Percentiles rank a stretch among this genome's conserved stretches.
Evolutionary conservation across 768 basidiomycete genomes (phyloP).

Genomic region (Mycena vitilis): DNA sequence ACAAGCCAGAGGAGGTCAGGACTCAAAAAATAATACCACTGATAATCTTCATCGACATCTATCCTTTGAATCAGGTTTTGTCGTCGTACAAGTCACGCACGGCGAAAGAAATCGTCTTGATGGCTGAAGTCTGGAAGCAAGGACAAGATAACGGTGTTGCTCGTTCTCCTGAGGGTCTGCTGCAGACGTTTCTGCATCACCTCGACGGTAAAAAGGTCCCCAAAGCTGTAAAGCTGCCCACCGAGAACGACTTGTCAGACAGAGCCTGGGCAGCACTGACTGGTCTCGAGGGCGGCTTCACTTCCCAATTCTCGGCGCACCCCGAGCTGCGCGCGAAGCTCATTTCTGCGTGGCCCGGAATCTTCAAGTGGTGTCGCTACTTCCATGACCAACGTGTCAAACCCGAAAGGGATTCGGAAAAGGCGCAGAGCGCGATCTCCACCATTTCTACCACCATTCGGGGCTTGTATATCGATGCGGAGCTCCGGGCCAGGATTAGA

Average conservation of each 20-base stretch:
- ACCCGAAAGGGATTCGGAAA: background rate
- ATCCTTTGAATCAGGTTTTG: background rate
- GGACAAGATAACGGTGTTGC: background rate
- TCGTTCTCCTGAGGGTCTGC: background rate
- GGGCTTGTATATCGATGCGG: background rate
- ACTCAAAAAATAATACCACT: background rate
- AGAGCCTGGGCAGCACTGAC: slow-evolving; percentile 15
- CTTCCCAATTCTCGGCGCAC: background rate
- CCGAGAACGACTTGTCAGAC: slow-evolving; percentile 14
- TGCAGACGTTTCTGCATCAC: slow-evolving; percentile 13
- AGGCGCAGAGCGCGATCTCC: background rate
- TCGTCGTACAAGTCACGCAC: background rate
- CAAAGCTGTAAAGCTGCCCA: background rate
- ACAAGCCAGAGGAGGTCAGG: background rate
- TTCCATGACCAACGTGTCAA: slow-evolving; percentile 18
- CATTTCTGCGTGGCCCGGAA: slow-evolving; percentile 15
- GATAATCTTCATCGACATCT: background rate
- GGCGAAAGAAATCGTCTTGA: background rate
- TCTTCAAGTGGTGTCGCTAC: slow-evolving; percentile 26
- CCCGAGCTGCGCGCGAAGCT: slow-evolving; percentile 15
- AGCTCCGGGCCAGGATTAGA: background rate
- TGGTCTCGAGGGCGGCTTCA: background rate
- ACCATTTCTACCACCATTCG: background rate
- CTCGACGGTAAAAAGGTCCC: slow-evolving; percentile 14
- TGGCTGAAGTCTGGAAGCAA: background rate